phyloP scores from a whole-genome alignment of 1,284 basidiomycete genomes.

The Peniophora sp. region DNA sequence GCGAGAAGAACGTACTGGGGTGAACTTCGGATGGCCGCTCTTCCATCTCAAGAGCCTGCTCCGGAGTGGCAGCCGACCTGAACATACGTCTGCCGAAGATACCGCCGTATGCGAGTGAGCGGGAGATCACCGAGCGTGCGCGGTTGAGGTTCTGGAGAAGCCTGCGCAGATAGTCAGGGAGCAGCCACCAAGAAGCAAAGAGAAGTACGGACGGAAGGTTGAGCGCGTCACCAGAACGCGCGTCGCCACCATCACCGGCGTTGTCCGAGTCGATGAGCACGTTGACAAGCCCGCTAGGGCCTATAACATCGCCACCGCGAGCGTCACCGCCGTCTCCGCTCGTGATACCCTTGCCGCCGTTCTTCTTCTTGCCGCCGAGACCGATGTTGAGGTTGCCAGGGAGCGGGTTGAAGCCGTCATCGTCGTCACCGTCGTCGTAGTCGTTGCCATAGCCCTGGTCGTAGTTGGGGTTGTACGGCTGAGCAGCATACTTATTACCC shows the following conservation, averaged over 20 bases:
- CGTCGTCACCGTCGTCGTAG: slow-evolving; percentile 15
- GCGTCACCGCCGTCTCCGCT: slow-evolving; percentile 7
- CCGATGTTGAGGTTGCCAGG: background rate
- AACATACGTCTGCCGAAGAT: too few species aligned
- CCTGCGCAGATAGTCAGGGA: too few species aligned
- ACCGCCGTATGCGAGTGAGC: too few species aligned
- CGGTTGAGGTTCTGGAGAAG: too few species aligned
- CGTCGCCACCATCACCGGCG: slow-evolving; percentile 11
- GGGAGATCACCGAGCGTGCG: too few species aligned
- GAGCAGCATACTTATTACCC: slow-evolving; percentile 10
- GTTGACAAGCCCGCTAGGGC: slow-evolving; percentile 8
- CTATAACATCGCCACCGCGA: slow-evolving; percentile 11
- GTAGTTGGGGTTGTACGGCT: too few species aligned
- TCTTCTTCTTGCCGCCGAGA: background rate
- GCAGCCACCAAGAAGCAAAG: too few species aligned
- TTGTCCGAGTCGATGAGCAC: slow-evolving; percentile 10
- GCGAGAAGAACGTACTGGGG: too few species aligned
- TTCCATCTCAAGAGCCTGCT: too few species aligned
- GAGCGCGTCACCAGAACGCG: slow-evolving; percentile 6
- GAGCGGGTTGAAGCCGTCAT: slow-evolving; percentile 14
- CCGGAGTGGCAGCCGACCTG: too few species aligned
- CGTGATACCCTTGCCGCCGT: slow-evolving; percentile 1
- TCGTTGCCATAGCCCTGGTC: slow-evolving; percentile 13
- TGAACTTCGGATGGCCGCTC: too few species aligned
- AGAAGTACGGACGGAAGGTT: too few species aligned